Evolutionary conservation across 352 stramenopile species (phyloP), one percentile per base, ranked within the genome.

Genomic region (Phytophthora quininea): DNA sequence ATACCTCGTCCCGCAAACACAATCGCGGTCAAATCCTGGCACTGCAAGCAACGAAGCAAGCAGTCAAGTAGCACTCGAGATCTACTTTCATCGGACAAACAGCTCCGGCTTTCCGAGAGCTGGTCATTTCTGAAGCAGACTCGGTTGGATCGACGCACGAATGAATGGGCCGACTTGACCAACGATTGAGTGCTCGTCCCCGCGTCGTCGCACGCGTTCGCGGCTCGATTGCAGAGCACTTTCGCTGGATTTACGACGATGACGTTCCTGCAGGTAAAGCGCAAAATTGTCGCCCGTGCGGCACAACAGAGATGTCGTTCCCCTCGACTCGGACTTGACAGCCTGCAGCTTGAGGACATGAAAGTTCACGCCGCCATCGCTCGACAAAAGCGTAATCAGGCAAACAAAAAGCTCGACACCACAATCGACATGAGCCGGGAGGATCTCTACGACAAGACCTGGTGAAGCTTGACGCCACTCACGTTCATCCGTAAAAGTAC

Each of bases 301-400:
- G 2, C 29, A 45, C 29, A 14, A 40, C 35, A 11, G 35, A 24
- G 19, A 24, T 24, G 19, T 24, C 19, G 19, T 24, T 43, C 37
- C 37, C 12, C 19, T 24, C 27, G 9, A n/a, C 32, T 60, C 29
- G 15, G 15, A 10, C 32, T 35, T 24, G 49, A 10, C 14, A 35
- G 19, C 19, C 19, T 24, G 19, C 19, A 24, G 19, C 19, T 24
- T 24, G 19, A 24, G 19, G 19, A 24, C 19, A 24, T 24, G 19
- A 24, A 27, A 27, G 38, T 40, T 72, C 59, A 56, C 53, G 43
- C 40, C 37, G 38, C 24, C 47, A 14, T 45, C 59, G 62, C 31
- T 71, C 19, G 67, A 74, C 67, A 71, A 71, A 71, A 62, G 3
- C 64, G 67, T 71, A 74, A 71, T 67, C 62, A 74, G 62, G 56